A percentile compares a stretch with the other conserved stretches of the same genome.
Evolutionary conservation across 2,329 filamentous ascomycete genomes (phyloP).

Genomic region (Trichophyton benhamiae): DNA sequence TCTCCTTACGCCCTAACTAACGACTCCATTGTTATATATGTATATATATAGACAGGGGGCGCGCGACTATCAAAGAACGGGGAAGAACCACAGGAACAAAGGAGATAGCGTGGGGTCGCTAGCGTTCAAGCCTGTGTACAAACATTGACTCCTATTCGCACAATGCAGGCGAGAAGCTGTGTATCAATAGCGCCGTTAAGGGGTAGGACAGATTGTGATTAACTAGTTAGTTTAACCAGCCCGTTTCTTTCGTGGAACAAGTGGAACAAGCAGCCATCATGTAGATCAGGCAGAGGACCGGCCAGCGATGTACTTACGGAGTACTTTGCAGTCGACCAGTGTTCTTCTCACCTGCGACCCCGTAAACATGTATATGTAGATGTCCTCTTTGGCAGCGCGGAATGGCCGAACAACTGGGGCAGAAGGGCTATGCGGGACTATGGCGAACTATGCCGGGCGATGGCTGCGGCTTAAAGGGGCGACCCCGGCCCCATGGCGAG

Average conservation of each 20-base stretch:
- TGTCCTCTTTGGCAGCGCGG: neutral
- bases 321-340: neutral
- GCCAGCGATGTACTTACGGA: neutral
- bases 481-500: neutral
- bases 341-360: no score
- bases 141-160: neutral
- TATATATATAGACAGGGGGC: neutral
- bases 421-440: neutral
- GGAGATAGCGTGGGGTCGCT: neutral
- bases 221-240: neutral
- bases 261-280: neutral
- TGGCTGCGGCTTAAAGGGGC: neutral
- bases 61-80: neutral
- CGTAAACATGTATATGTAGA: no score
- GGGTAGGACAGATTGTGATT: neutral
- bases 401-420: neutral
- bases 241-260: neutral
- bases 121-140: neutral
- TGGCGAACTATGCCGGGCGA: neutral
- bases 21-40: neutral
- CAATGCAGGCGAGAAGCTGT: neutral
- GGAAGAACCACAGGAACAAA: neutral
- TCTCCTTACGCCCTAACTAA: neutral
- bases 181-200: conserved; percentile 1
- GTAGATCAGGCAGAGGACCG: neutral